A percentile compares a stretch with the other conserved stretches of the same genome.
Evolutionary conservation across 179 eudicot species (phyloP).

Genomic region (Camellia oleifera): DNA sequence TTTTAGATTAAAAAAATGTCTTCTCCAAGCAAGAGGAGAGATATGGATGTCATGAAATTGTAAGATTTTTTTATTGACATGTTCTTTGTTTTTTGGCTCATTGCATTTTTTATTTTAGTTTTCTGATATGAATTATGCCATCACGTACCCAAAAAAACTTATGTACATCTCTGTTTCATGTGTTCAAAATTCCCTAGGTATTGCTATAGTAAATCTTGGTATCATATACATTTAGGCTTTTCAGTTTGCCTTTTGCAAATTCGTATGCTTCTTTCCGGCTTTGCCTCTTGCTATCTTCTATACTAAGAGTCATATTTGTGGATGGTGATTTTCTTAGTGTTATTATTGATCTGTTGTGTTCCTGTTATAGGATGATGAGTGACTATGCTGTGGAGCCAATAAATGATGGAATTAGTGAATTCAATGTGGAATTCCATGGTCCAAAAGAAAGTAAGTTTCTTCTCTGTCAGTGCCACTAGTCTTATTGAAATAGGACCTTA

Average conservation of each 20-base stretch:
- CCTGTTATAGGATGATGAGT: constrained; percentile 80
- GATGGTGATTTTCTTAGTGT: constrained; percentile 4
- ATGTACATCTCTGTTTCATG: neutral
- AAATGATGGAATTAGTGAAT: constrained; percentile 83
- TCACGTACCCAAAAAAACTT: neutral
- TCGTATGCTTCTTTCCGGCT: neutral
- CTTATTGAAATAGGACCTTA: neutral
- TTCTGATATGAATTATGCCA: neutral
- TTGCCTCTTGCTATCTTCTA: neutral
- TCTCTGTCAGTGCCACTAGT: neutral
- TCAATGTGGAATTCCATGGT: constrained; percentile 87
- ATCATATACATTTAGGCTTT: neutral
- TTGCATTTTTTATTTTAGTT: neutral
- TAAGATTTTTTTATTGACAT: constrained; percentile 31
- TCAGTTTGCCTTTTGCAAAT: neutral
- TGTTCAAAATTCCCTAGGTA: neutral
- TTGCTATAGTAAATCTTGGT: neutral
- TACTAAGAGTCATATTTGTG: neutral
- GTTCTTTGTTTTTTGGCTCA: neutral
- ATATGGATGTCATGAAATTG: constrained; percentile 96
- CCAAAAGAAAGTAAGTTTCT: constrained; percentile 79
- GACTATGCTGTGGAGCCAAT: constrained; percentile 85
- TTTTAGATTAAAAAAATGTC: constrained; percentile 44
- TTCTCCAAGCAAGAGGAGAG: constrained; percentile 91
- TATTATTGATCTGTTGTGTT: constrained; percentile 2